Conservation (phyloP, 1,284 basidiomycete species). For the Sparassis latifolia region DNA sequence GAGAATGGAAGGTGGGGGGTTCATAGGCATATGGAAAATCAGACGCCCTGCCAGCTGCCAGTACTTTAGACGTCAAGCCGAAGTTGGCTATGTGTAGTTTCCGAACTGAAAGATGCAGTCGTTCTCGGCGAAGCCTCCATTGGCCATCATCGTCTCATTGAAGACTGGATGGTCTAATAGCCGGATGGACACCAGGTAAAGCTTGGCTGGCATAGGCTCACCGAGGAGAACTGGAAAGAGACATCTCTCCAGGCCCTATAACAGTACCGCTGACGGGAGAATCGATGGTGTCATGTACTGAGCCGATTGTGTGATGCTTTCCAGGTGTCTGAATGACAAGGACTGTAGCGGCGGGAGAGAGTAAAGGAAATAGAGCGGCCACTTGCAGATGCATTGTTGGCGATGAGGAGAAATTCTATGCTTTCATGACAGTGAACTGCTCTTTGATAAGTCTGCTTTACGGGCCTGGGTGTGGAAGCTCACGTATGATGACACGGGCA, state of each 20-base stretch:
- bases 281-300: constrained; percentile 12
- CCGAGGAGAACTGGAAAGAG: constrained; percentile 13
- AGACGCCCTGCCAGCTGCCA: neutral
- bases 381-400: constrained; percentile 10
- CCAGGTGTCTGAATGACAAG: neutral
- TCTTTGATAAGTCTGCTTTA: no score
- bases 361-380: neutral
- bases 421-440: no score
- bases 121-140: constrained; percentile 12
- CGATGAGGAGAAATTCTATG: no score
- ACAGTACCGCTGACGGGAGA: constrained; percentile 9
- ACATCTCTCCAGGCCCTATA: constrained; percentile 12
- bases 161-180: constrained; percentile 12
- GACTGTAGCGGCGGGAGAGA: neutral
- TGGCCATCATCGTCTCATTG: constrained; percentile 6
- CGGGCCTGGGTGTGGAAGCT: no score
- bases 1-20: constrained; percentile 7
- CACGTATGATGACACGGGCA: no score
- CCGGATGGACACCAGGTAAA: constrained; percentile 17
- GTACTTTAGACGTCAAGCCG: constrained; percentile 7
- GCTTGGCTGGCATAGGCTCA: constrained; percentile 16
- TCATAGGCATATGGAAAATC: neutral
- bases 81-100: constrained; percentile 18
- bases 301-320: constrained; percentile 13
- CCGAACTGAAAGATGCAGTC: constrained; percentile 16